These are phyloP conservation scores for Intubia oerlemansii DNA, from an alignment of 2,329 filamentous ascomycete genomes.

Conservation along the genomic window DNA sequence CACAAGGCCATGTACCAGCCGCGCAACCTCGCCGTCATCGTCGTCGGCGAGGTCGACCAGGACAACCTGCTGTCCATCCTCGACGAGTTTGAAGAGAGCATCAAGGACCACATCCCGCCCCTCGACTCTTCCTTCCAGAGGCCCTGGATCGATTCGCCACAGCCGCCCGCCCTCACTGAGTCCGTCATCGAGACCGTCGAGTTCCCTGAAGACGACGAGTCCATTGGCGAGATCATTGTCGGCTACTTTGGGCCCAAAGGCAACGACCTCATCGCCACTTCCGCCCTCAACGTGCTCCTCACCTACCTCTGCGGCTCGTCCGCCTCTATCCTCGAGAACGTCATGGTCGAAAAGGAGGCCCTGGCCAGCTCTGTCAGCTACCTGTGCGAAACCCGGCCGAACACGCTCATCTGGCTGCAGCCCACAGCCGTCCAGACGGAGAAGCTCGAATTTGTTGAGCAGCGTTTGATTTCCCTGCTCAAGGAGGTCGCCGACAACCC, in stretches of 20 bases:
- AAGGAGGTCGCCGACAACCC: slow-evolving; percentile 60
- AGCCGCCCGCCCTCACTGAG: slow-evolving; percentile 49
- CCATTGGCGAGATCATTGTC: slow-evolving; percentile 69
- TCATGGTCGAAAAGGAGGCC: slow-evolving; percentile 81
- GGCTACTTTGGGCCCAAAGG: slow-evolving; percentile 74
- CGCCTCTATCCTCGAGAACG: slow-evolving; percentile 77
- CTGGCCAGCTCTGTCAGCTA: slow-evolving; percentile 71
- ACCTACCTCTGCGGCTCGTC: slow-evolving; percentile 86
- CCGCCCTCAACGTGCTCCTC: slow-evolving; percentile 59
- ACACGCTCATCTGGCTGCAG: slow-evolving; percentile 67
- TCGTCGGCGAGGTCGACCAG: slow-evolving; percentile 85
- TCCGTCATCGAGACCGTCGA: slow-evolving; percentile 61
- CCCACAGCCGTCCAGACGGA: slow-evolving; percentile 73
- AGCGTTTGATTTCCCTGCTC: slow-evolving; percentile 66
- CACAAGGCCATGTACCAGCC: slow-evolving; percentile 97
- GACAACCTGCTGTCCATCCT: slow-evolving; percentile 58
- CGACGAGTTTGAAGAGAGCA: slow-evolving; percentile 72
- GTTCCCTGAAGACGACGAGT: slow-evolving; percentile 94
- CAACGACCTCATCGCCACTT: slow-evolving; percentile 43
- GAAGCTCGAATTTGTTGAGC: slow-evolving; percentile 65
- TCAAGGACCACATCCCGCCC: slow-evolving; percentile 61
- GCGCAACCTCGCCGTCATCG: slow-evolving; percentile 75
- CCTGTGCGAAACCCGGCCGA: slow-evolving; percentile 58
- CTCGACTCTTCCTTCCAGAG: slow-evolving; percentile 56
- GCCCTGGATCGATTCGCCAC: slow-evolving; percentile 79